A percentile compares a stretch with the other conserved stretches of the same genome.
These are phyloP conservation scores for Albophoma yamanashiensis DNA, from an alignment of 2,329 filamentous ascomycete species.

Conservation along the genomic window DNA sequence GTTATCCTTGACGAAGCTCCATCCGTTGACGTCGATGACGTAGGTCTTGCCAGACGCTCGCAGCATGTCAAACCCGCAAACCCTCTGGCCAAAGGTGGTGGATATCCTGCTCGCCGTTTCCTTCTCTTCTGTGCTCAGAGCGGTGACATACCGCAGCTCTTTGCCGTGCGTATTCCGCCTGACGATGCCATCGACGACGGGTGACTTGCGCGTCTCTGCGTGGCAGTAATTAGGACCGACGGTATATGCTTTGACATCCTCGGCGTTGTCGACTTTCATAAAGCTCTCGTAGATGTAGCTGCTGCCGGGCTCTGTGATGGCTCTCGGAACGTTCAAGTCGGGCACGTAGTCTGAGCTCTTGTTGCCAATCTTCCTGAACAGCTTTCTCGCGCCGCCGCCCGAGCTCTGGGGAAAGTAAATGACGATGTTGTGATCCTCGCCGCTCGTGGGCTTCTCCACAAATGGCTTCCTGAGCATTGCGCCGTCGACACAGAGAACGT, in stretches of 20 bases:
- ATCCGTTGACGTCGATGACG: constrained; percentile 98
- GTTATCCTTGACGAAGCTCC: constrained; percentile 99
- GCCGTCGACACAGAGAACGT: constrained; percentile 82
- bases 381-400: constrained; percentile 78
- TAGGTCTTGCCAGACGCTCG: constrained; percentile 84
- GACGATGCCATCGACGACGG: constrained; percentile 92
- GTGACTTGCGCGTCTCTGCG: constrained; percentile 92
- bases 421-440: constrained; percentile 97
- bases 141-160: constrained; percentile 90
- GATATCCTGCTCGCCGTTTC: constrained; percentile 85
- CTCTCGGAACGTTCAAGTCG: constrained; percentile 64
- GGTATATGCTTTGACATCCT: constrained; percentile 98
- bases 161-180: constrained; percentile 95
- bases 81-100: constrained; percentile 81
- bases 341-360: constrained; percentile 94
- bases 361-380: constrained; percentile 97
- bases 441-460: constrained; percentile 96
- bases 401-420: constrained; percentile 89
- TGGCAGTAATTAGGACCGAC: constrained; percentile 90
- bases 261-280: constrained; percentile 89
- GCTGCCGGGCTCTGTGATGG: constrained; percentile 66
- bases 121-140: constrained; percentile 68
- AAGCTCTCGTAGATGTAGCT: constrained; percentile 98
- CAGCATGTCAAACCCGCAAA: constrained; percentile 92
- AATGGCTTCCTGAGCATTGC: constrained; percentile 79